Evolutionary conservation across 1,139 yeast genomes (phyloP), one percentile per base, ranked within the genome.

Genomic region (Zygosaccharomyces pseudobailii): DNA sequence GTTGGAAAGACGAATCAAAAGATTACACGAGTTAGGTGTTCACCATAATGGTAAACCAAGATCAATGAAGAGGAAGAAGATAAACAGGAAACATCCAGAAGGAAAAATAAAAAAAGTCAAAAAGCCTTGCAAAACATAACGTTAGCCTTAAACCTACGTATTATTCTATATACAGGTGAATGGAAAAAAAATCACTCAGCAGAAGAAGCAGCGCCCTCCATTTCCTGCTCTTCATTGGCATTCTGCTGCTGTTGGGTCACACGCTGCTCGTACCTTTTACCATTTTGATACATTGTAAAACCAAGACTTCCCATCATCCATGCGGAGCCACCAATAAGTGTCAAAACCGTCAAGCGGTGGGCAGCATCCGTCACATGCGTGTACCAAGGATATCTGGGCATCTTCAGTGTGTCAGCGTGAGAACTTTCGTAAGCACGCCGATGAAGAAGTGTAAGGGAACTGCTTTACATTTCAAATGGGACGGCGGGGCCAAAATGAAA

Each of bases 311-410:
- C 85, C 13, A 78, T 59, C 72, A 78, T 72, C 62, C 76, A 78
- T 38, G 72, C 65, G 1, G 88, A 77, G 52, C 80, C 82, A 13
- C 96, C 96, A 36, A 87, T 82, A 40, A 87, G 73, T 4, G 88
- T 79, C 37, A 87, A 70, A 27, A 88, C 95, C 0, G 94, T 80
- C 50, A 86, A 68, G 71, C 96, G 86, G 69, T 88, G 97, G 32
- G 80, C 78, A 43, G 85, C 80, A 68, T 88, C 97, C 13, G 95
- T 84, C 10, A 80, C 81, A 65, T 78, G 79, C 5, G 83, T 79
- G 63, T 82, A 82, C 88, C 88, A 83, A 41, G 88, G 85, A 63
- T 77, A 77, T 62, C 67, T 70, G 37, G 77, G 70, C 79, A 74
- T 75, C 41, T 33, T 56, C 7, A 27, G 36, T 13, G 6, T 13